phyloP scores from a whole-genome alignment of 768 basidiomycete genomes.

The Pleurotus platypus region DNA sequence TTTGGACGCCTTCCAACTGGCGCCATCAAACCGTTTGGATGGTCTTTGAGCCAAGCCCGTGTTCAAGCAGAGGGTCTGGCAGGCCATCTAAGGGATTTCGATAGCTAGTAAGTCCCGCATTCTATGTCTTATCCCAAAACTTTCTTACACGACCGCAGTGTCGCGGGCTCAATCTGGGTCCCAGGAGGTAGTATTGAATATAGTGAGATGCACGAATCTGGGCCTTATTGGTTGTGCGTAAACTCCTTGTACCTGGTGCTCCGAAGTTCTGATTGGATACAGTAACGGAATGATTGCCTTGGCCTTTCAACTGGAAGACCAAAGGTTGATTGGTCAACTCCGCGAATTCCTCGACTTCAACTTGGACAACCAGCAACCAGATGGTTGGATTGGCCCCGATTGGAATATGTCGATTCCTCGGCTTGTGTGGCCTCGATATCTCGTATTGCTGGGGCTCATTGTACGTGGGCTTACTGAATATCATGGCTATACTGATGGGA shows the following conservation, averaged over 20 bases:
- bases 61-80: conserved; percentile 38
- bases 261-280: background rate
- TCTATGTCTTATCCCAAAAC: background rate
- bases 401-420: conserved; percentile 32
- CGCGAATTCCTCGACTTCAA: conserved; percentile 35
- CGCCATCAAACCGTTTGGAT: conserved; percentile 33
- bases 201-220: conserved; percentile 40
- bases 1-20: conserved; percentile 30
- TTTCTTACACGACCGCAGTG: conserved; percentile 16
- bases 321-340: conserved; percentile 34
- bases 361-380: conserved; percentile 28
- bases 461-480: conserved; percentile 17
- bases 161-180: conserved; percentile 41
- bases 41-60: conserved; percentile 35
- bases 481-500: background rate
- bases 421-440: conserved; percentile 39
- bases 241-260: background rate
- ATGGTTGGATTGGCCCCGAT: conserved; percentile 42
- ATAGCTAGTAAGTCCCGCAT: conserved; percentile 27
- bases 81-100: conserved; percentile 37
- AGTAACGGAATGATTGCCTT: conserved; percentile 40
- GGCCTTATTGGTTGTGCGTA: conserved; percentile 42
- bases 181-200: conserved; percentile 39
- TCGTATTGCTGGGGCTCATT: conserved; percentile 33
- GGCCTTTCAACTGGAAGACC: conserved; percentile 35